A percentile compares a stretch with the other conserved stretches of the same genome.
These are phyloP conservation scores for Rhizophora mangle DNA, from an alignment of 345 rosid genomes.

Conservation along the genomic window DNA sequence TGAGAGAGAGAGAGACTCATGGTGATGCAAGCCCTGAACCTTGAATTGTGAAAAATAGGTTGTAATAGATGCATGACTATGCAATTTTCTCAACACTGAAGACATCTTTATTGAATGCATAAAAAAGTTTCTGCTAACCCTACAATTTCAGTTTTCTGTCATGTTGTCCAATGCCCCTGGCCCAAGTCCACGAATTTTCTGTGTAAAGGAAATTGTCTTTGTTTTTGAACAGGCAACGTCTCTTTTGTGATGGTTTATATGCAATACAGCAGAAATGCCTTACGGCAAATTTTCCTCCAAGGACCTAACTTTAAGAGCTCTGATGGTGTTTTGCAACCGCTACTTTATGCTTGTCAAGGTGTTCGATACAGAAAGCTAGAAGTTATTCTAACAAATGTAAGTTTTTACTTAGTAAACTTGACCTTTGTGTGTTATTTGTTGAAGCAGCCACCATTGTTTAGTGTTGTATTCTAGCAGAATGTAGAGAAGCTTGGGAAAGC, in stretches of 20 bases:
- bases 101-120: too few relatives aligned
- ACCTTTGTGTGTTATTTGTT: neutral
- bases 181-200: too few relatives aligned
- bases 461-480: slow-evolving; percentile 36
- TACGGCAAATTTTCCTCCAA: slow-evolving; percentile 36
- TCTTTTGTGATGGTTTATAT: slow-evolving; percentile 36
- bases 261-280: slow-evolving; percentile 41
- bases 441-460: neutral
- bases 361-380: slow-evolving; percentile 74
- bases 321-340: slow-evolving; percentile 48
- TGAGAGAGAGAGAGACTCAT: too few relatives aligned
- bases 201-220: neutral
- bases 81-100: neutral
- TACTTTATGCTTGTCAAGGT: slow-evolving; percentile 73
- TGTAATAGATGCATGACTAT: neutral
- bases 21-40: too few relatives aligned
- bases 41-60: too few relatives aligned
- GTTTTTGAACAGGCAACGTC: slow-evolving; percentile 2
- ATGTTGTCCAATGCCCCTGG: too few relatives aligned
- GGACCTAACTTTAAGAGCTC: slow-evolving; percentile 23
- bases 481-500: slow-evolving; percentile 95
- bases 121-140: too few relatives aligned
- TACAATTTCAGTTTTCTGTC: too few relatives aligned
- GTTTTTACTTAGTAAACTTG: slow-evolving; percentile 7
- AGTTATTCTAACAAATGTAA: slow-evolving; percentile 86